Percentiles rank a stretch among this genome's conserved stretches.
Evolutionary conservation across 306 rosid species (phyloP).

Genomic region (Sechiopsis laciniata): DNA sequence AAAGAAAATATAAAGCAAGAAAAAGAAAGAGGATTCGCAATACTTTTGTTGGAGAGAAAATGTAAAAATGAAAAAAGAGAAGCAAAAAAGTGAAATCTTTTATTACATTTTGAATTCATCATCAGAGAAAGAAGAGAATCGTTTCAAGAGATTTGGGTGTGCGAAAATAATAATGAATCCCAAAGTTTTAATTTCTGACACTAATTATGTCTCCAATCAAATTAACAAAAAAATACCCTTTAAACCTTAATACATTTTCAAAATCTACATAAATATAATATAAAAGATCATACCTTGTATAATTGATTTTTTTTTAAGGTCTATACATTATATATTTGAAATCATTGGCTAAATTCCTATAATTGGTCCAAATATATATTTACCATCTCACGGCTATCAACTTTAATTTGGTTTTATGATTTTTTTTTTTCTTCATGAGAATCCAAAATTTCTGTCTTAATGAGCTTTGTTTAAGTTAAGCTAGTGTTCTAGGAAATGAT

Average conservation of each 20-base stretch:
- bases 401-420: too few species aligned
- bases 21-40: not conserved
- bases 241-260: not conserved
- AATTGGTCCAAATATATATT: too few species aligned
- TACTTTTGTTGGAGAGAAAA: not conserved
- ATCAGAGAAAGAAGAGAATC: conserved; percentile 14
- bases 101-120: not conserved
- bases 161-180: conserved; percentile 1
- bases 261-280: not conserved
- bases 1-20: not conserved
- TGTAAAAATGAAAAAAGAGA: not conserved
- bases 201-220: conserved; percentile 20
- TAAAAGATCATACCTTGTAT: not conserved
- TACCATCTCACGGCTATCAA: too few species aligned
- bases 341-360: too few species aligned
- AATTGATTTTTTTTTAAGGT: not conserved
- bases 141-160: conserved; percentile 9
- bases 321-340: not conserved
- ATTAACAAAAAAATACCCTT: not conserved
- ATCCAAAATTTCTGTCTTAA: too few species aligned
- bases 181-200: not conserved
- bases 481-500: too few species aligned
- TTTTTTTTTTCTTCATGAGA: too few species aligned
- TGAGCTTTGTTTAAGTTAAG: too few species aligned
- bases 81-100: not conserved